Percentiles rank a stretch among this genome's conserved stretches.
phyloP scores from a whole-genome alignment of 1,139 yeast genomes.

The Pichia sp. region DNA sequence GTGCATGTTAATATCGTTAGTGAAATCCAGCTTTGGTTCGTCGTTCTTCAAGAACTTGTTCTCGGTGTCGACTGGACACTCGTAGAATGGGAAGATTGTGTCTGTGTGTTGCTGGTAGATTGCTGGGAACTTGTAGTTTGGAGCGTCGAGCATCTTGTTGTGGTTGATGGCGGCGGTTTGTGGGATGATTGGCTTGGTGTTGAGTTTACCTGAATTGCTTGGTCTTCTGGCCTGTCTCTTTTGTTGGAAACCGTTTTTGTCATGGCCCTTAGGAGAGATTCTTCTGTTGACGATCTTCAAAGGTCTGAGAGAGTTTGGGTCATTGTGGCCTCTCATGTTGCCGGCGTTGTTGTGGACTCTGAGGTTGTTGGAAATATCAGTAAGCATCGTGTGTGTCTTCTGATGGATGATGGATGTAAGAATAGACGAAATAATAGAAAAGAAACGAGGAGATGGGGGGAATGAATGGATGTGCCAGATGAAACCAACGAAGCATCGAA shows the following conservation, averaged over 20 bases:
- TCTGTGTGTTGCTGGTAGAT: constrained; percentile 17
- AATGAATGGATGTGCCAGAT: no score
- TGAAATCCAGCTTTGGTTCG: constrained; percentile 22
- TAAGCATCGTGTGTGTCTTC: constrained; percentile 18
- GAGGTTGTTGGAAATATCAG: constrained; percentile 21
- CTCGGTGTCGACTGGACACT: constrained; percentile 6
- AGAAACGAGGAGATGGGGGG: not conserved
- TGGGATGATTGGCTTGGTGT: no score
- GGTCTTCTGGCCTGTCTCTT: no score
- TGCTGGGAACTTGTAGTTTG: constrained; percentile 20
- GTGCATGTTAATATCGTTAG: constrained; percentile 13
- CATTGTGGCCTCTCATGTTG: not conserved
- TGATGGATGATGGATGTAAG: not conserved
- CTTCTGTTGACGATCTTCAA: constrained; percentile 11
- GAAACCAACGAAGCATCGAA: no score
- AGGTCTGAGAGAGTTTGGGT: not conserved
- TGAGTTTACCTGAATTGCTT: no score
- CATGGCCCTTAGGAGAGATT: not conserved
- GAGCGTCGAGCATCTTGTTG: constrained; percentile 14
- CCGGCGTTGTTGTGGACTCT: not conserved
- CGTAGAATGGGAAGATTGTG: constrained; percentile 25
- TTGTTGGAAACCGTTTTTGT: not conserved
- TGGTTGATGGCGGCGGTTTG: not conserved
- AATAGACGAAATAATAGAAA: not conserved
- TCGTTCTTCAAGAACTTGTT: constrained; percentile 12